Evolutionary conservation across 192 early-diverging fungal species (phyloP).

Genomic region (Mortierella claussenii): DNA sequence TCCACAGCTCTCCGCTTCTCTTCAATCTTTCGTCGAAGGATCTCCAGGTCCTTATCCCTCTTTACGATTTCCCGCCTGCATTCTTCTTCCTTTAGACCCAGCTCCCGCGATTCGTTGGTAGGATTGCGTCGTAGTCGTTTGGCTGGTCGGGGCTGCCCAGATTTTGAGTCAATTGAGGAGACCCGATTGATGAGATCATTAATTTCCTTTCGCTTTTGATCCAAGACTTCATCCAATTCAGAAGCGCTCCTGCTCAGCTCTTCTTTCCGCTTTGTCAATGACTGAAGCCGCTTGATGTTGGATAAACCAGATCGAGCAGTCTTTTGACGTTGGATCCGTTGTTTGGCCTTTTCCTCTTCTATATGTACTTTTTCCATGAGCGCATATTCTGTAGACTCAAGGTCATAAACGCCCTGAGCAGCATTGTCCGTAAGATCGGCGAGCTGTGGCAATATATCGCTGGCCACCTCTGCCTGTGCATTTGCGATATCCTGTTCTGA

Average conservation of each 20-base stretch:
- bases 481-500: conserved; percentile 37
- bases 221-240: conserved; percentile 39
- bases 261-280: conserved; percentile 41
- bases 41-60: conserved; percentile 11
- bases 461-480: conserved; percentile 22
- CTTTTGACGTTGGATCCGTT: conserved; percentile 14
- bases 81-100: conserved; percentile 21
- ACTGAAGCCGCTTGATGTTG: conserved; percentile 36
- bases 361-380: conserved; percentile 4
- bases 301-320: conserved; percentile 23
- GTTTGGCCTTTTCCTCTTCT: conserved; percentile 14
- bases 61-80: conserved; percentile 16
- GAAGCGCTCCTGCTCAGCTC: conserved; percentile 27
- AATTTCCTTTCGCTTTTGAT: conserved; percentile 37
- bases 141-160: not conserved
- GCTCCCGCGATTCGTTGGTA: conserved; percentile 29
- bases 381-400: conserved; percentile 25
- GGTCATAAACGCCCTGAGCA: conserved; percentile 7
- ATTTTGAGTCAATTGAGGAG: not conserved
- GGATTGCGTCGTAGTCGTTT: conserved; percentile 5
- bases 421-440: conserved; percentile 17
- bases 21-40: conserved; percentile 27
- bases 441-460: conserved; percentile 23
- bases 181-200: conserved; percentile 5
- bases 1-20: conserved; percentile 17